Conservation (phyloP, 129 eudicot species). For the Mikania micrantha region DNA sequence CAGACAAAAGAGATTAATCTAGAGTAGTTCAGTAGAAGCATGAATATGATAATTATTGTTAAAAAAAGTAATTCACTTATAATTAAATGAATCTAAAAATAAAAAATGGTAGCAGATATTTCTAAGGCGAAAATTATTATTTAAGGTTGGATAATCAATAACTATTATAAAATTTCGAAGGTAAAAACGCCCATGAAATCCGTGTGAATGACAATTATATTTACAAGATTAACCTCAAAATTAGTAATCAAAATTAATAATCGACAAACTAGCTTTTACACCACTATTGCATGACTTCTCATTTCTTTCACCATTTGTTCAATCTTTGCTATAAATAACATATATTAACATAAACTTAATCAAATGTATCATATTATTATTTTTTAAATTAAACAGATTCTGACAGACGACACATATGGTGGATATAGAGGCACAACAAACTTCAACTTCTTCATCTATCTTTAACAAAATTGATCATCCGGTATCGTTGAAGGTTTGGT, state of each 20-base stretch:
- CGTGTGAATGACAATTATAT: background rate
- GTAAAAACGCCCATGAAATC: slow-evolving; percentile 10
- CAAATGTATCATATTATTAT: background rate
- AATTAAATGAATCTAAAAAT: no score
- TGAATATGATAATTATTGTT: no score
- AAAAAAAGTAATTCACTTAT: no score
- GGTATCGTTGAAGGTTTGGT: background rate
- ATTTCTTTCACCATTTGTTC: background rate
- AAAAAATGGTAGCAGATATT: no score
- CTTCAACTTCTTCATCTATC: background rate
- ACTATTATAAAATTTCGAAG: background rate
- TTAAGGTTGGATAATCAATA: no score
- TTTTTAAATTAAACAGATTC: no score
- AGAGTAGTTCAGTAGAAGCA: no score
- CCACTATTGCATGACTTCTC: background rate
- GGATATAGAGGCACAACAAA: background rate
- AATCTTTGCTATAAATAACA: background rate
- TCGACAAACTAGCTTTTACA: background rate
- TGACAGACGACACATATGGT: background rate
- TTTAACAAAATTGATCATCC: background rate
- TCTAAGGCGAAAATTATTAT: no score
- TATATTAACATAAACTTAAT: background rate
- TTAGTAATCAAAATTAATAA: background rate
- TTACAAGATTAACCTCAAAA: background rate
- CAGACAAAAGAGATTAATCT: no score